These are phyloP conservation scores for Agroathelia rolfsii DNA, from an alignment of 1,284 basidiomycete species.

Conservation along the genomic window DNA sequence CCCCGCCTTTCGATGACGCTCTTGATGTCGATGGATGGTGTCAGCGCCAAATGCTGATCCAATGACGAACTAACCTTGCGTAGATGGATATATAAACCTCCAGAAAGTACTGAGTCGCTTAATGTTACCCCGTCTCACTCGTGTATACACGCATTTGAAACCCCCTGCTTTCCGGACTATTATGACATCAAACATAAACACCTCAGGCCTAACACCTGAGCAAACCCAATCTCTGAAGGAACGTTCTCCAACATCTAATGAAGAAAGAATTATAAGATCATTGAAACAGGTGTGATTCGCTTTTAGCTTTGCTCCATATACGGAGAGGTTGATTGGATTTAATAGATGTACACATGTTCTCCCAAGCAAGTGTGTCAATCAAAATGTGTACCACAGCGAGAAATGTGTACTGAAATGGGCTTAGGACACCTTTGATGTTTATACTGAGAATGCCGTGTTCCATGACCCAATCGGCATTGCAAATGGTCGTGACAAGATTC, in stretches of 20 bases:
- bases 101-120: no score
- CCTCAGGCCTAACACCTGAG: slow-evolving; percentile 30
- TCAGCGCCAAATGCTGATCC: no score
- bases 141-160: no score
- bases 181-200: slow-evolving; percentile 28
- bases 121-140: no score
- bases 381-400: not conserved
- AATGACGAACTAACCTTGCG: no score
- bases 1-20: no score
- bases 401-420: not conserved
- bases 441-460: slow-evolving; percentile 33
- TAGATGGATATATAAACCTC: no score
- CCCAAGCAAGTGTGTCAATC: slow-evolving; percentile 24
- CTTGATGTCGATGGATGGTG: no score
- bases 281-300: slow-evolving; percentile 27
- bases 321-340: not conserved
- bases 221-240: slow-evolving; percentile 30
- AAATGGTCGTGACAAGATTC: slow-evolving; percentile 30
- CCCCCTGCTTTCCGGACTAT: no score
- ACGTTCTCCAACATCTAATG: slow-evolving; percentile 24
- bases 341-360: slow-evolving; percentile 38
- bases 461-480: slow-evolving; percentile 42
- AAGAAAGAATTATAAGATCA: slow-evolving; percentile 27
- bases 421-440: slow-evolving; percentile 35
- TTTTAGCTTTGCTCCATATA: not conserved